Evolutionary conservation across 768 basidiomycete species (phyloP), one percentile per base, ranked within the genome.

Genomic region (Lentinula sp.): DNA sequence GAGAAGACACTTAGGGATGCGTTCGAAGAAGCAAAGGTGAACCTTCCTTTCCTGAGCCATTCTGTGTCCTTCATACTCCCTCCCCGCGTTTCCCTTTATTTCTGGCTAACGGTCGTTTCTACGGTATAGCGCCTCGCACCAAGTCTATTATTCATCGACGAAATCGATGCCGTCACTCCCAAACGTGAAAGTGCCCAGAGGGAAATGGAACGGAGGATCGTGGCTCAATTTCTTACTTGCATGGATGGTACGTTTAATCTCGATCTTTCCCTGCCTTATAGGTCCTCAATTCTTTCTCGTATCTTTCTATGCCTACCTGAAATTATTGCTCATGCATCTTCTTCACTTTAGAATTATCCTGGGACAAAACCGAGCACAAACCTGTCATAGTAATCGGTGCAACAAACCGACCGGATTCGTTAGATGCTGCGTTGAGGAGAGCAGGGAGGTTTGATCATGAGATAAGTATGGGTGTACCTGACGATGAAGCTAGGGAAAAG

Each of bases 361-460:
- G 92, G 93, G 92, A 95, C 55, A 95, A 93, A 73, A 93, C 86
- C 1, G 92, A 94, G 63, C 90, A 92, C 69, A 94, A 90, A 67
- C 90, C 95, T 0, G 87, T 99, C 16, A 85, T 98, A 49, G 91
- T 99, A 6, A 95, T 98, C 64, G 95, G 94, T 6, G 96, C 97
- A 2, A 98, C 96, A 0, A 99, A 99, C 72, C 82, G 96, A 32
- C 95, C 94, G 1, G 97, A 98, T 69, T 90, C 95, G 5, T 80
- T 98, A 6, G 97, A 99, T 71, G 85, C 95, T 0, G 97, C 97
- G 0, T 79, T 99, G 16, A 85, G 96, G 36, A 81, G 95, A 59
- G 96, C 95, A 5, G 97, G 97, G 5, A 77, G 97, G 37, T 99
- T 99, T 63, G 97, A 98, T 69, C 93, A 95, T 66, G 97, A 99